Conservation (phyloP, 306 rosid genomes). For the Coriaria nepalensis region DNA sequence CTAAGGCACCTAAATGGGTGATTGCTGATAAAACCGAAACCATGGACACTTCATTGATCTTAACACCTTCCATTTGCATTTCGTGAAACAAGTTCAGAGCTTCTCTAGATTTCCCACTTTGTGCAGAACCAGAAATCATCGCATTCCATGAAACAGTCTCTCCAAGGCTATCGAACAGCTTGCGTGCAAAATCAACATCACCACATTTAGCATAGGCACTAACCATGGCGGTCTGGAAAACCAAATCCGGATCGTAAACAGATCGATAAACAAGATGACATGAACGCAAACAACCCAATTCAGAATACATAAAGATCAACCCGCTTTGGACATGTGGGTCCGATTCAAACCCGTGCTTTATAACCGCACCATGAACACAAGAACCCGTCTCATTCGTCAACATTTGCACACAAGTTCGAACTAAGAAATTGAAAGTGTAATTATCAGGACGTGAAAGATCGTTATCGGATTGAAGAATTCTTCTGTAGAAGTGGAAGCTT, state of each 20-base stretch:
- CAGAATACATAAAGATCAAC: constrained; percentile 41
- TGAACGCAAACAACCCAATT: constrained; percentile 30
- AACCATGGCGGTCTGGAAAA: constrained; percentile 40
- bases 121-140: constrained; percentile 46
- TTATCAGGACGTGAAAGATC: constrained; percentile 27
- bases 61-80: constrained; percentile 49
- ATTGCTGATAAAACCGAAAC: constrained; percentile 42
- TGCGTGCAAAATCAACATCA: constrained; percentile 27
- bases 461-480: constrained; percentile 19
- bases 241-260: constrained; percentile 27
- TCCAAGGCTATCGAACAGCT: constrained; percentile 42
- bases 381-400: constrained; percentile 12
- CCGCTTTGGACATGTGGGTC: constrained; percentile 46
- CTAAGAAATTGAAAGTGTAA: constrained; percentile 45
- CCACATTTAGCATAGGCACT: constrained; percentile 34
- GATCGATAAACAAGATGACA: constrained; percentile 24
- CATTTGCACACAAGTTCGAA: constrained; percentile 33
- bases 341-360: constrained; percentile 31
- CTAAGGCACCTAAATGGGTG: constrained; percentile 42
- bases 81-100: constrained; percentile 33
- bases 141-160: constrained; percentile 43
- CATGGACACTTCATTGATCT: constrained; percentile 45
- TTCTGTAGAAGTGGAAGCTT: constrained; percentile 32
- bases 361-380: constrained; percentile 25
- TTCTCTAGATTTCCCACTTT: constrained; percentile 37